Conservation (phyloP, 2,329 filamentous ascomycete genomes). For the Alternaria viburni region DNA sequence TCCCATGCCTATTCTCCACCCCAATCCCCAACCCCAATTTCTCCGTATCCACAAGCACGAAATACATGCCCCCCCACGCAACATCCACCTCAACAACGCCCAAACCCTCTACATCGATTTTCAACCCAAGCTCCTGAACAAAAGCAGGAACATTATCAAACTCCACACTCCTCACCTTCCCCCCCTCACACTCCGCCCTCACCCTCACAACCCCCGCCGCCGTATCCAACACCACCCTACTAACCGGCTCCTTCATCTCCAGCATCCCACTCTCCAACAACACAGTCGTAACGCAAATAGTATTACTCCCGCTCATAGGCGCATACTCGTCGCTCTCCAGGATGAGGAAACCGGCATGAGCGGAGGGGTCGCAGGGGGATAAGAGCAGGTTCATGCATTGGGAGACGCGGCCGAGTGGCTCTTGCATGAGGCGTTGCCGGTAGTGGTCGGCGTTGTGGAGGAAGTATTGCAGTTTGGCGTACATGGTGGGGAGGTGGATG, state of each 20-base stretch:
- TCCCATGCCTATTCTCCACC: slow-evolving; percentile 42
- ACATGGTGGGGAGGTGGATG: slow-evolving; percentile 53
- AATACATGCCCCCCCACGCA: slow-evolving; percentile 58
- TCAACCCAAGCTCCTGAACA: slow-evolving; percentile 50
- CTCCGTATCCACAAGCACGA: slow-evolving; percentile 51
- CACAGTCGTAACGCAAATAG: slow-evolving; percentile 54
- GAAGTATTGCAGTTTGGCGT: slow-evolving; percentile 56
- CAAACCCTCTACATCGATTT: slow-evolving; percentile 23
- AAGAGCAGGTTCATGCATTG: slow-evolving; percentile 54
- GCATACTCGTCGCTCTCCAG: slow-evolving; percentile 57
- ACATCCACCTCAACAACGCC: slow-evolving; percentile 41
- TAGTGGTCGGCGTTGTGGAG: slow-evolving; percentile 50
- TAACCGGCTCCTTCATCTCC: slow-evolving; percentile 54
- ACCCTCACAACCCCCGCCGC: slow-evolving; percentile 54
- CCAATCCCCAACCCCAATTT: slow-evolving; percentile 48
- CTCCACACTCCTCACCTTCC: slow-evolving; percentile 54
- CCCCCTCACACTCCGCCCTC: slow-evolving; percentile 51
- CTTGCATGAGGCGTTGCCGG: slow-evolving; percentile 54
- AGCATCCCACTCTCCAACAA: slow-evolving; percentile 58
- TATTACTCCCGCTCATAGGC: slow-evolving; percentile 56
- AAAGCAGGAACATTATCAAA: slow-evolving; percentile 57
- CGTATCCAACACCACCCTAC: slow-evolving; percentile 52
- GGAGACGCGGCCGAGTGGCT: slow-evolving; percentile 54
- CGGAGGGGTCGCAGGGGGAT: slow-evolving; percentile 52
- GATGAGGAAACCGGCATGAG: slow-evolving; percentile 55